These are phyloP conservation scores for Tylopilus sp. DNA, from an alignment of 768 basidiomycete genomes.

Conservation along the genomic window DNA sequence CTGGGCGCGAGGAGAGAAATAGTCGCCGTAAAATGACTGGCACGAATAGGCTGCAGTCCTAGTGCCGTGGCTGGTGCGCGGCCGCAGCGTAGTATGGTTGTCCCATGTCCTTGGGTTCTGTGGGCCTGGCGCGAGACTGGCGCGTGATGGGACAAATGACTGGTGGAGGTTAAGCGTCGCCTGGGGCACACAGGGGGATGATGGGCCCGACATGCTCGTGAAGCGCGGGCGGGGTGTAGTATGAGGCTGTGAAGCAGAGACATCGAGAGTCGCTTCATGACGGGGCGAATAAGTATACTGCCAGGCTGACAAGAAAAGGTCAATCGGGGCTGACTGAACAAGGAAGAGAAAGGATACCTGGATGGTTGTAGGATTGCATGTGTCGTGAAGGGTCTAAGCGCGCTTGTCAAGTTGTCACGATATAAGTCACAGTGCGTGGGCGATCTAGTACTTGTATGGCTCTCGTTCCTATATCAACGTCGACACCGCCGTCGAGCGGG, in stretches of 20 bases:
- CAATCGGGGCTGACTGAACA: neutral
- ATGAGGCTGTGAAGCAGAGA: conserved; percentile 5
- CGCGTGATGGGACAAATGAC: conserved; percentile 21
- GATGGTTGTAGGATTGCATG: conserved; percentile 33
- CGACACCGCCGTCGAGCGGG: neutral
- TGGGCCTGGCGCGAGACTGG: conserved; percentile 25
- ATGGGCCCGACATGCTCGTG: conserved; percentile 16
- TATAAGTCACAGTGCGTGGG: neutral
- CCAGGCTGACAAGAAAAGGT: conserved; percentile 14
- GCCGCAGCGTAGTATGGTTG: conserved; percentile 5
- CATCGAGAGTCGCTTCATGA: conserved; percentile 21
- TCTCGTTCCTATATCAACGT: neutral
- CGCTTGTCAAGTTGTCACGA: neutral
- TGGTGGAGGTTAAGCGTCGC: conserved; percentile 1
- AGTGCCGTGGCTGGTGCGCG: conserved; percentile 11
- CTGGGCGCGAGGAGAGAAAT: conserved; percentile 16
- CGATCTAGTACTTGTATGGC: conserved; percentile 5
- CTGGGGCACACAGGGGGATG: conserved; percentile 1
- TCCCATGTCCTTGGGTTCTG: conserved; percentile 24
- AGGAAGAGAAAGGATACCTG: conserved; percentile 16
- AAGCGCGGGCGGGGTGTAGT: conserved; percentile 20
- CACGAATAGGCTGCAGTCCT: conserved; percentile 7
- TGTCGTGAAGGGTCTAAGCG: neutral
- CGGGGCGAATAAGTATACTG: conserved; percentile 18
- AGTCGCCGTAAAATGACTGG: conserved; percentile 28